Conservation (phyloP, 2,329 filamentous ascomycete species). For the Phoma herbarum region DNA sequence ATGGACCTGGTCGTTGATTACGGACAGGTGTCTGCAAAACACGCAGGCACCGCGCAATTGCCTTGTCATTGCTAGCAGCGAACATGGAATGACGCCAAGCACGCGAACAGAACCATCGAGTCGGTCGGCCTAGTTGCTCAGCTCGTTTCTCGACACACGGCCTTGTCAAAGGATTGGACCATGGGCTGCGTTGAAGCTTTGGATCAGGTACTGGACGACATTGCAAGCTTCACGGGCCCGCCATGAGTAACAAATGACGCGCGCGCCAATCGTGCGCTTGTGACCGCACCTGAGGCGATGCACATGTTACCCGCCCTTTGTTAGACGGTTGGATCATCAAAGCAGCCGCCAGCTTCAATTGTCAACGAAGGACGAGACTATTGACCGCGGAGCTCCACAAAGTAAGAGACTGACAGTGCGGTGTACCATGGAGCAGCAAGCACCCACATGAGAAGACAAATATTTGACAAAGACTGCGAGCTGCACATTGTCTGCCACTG, state of each 20-base stretch:
- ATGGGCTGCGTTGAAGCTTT: neutral
- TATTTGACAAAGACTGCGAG: neutral
- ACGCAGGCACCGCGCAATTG: neutral
- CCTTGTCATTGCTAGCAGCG: neutral
- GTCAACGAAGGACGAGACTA: neutral
- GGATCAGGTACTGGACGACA: neutral
- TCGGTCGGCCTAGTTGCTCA: neutral
- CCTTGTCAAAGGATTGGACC: neutral
- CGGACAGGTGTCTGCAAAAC: neutral
- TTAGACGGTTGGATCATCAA: neutral
- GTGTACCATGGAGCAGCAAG: neutral
- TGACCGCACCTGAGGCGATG: slow-evolving; percentile 16
- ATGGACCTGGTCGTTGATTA: slow-evolving; percentile 6
- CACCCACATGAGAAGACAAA: neutral
- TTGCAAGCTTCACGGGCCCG: slow-evolving; percentile 5
- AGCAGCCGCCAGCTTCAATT: neutral
- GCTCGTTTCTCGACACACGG: neutral
- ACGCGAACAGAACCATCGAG: neutral
- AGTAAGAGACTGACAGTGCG: neutral
- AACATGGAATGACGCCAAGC: neutral
- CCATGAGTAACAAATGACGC: slow-evolving; percentile 28
- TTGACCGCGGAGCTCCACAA: neutral
- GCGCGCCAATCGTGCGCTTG: slow-evolving; percentile 25
- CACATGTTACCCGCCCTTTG: slow-evolving; percentile 1
- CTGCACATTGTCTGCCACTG: neutral